These are phyloP conservation scores for Jaltomata sinuosa DNA, from an alignment of 257 asterid species.

Conservation along the genomic window DNA sequence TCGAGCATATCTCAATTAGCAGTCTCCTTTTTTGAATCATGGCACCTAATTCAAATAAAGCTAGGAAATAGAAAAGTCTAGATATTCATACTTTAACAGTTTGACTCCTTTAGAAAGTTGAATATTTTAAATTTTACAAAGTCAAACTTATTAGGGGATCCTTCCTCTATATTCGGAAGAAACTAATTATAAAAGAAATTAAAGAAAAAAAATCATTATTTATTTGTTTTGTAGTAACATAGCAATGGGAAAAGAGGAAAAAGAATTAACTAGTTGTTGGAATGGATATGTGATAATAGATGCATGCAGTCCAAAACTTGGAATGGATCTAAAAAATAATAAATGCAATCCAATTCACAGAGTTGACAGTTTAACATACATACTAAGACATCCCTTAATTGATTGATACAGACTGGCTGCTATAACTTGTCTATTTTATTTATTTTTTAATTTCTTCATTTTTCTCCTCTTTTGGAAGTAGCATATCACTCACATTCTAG, in stretches of 20 bases:
- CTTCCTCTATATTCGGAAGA: not conserved
- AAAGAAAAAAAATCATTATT: not conserved
- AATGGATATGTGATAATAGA: not conserved
- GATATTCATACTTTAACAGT: not conserved
- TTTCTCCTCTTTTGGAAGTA: not conserved
- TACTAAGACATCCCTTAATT: not conserved
- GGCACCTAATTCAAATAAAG: not conserved
- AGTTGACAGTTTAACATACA: constrained; percentile 4
- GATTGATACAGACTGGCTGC: not conserved
- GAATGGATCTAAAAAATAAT: not conserved
- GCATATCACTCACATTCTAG: not conserved
- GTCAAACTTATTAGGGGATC: not conserved
- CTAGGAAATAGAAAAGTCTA: not conserved
- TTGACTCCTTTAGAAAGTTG: not conserved
- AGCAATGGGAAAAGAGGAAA: not conserved
- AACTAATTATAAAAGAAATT: not conserved
- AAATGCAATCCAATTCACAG: not conserved
- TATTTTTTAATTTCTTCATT: not conserved
- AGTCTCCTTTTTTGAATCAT: not conserved
- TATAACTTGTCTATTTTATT: not conserved
- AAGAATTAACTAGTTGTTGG: not conserved
- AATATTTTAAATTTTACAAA: not conserved
- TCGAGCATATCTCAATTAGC: not conserved
- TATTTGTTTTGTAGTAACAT: not conserved
- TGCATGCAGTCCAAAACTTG: not conserved